Conservation (phyloP, 2,329 filamentous ascomycete species). For the Verticillium dahliae region DNA sequence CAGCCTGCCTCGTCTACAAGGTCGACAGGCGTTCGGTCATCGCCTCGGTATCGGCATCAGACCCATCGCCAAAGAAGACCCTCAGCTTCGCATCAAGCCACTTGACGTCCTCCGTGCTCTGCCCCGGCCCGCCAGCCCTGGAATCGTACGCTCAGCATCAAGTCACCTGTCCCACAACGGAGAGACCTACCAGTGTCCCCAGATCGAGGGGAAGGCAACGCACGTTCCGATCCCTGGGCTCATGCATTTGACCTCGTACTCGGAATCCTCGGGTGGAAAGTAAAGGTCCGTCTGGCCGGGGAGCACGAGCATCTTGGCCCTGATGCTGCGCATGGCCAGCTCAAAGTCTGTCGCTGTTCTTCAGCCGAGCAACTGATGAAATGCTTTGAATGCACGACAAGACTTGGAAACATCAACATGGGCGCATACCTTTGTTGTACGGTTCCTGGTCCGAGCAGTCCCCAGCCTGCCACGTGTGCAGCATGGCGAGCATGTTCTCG, state of each 20-base stretch:
- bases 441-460: slow-evolving; percentile 63
- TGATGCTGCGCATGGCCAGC: slow-evolving; percentile 61
- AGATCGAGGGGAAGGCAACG: slow-evolving; percentile 31
- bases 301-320: slow-evolving; percentile 64
- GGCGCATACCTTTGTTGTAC: slow-evolving; percentile 37
- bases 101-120: slow-evolving; percentile 62
- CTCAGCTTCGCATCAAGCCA: slow-evolving; percentile 62
- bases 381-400: no score
- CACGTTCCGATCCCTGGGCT: slow-evolving; percentile 22
- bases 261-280: slow-evolving; percentile 74
- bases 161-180: not conserved
- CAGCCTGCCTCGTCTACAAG: no score
- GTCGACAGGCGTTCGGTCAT: no score
- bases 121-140: slow-evolving; percentile 62
- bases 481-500: slow-evolving; percentile 68
- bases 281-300: slow-evolving; percentile 72
- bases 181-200: slow-evolving; percentile 29
- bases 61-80: slow-evolving; percentile 27
- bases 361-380: not conserved
- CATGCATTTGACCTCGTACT: slow-evolving; percentile 59
- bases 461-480: slow-evolving; percentile 71
- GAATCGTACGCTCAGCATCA: not conserved
- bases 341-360: slow-evolving; percentile 46
- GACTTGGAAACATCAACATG: no score
- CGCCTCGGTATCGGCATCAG: no score